Evolutionary conservation across 2,329 filamentous ascomycete genomes (phyloP), one percentile per base, ranked within the genome.

Genomic region (Monilinia vaccinii-corymbosi): DNA sequence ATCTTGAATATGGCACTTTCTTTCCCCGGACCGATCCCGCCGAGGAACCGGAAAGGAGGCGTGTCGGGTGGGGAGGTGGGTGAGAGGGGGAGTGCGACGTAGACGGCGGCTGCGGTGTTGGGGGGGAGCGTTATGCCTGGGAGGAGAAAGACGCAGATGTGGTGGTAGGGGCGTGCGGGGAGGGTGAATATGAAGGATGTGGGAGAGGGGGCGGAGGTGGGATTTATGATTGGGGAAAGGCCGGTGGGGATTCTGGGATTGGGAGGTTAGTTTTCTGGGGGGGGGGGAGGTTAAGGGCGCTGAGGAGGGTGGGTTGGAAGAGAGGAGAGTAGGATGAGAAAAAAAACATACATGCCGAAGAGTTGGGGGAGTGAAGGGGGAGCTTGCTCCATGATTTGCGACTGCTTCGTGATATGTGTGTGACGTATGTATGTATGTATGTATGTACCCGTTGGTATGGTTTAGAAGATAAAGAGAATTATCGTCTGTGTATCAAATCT

Each of bases 1-100:
- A 96, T 78, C 72, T 89, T 91, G 79, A 97, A 97, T 60, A 97
- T 88, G 40, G 92, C 91, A 66, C 88, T 93, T 67, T 94, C 91
- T 71, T 97, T 97, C 60, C 92, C 91, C 40, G 89, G 86, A 1
- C 89, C 92, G 60, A 99, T 86, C 52, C 87, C 94, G 64, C 95
- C 94, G 5, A 97, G 84, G 68, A 99, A 90, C 62, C 81, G 85
- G 76, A 96, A 96, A 16, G 55, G 47, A 3, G 52, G 52, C 9
- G 14, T 21, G 1, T 3, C 72, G 7, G 71, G 66, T 36, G 76
- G 72, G 10, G 60, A 14, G 13, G 40, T n/a, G 13, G 52, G 73
- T 61, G 74, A 67, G 72, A 66, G 73, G 58, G 75, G 71, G n/a
- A 87, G 76, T 65, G 92, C 87, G 51, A 96, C 82, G 76, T 97